Evolutionary conservation across 2,329 filamentous ascomycete species (phyloP).

Genomic region (Trichothecium roseum): DNA sequence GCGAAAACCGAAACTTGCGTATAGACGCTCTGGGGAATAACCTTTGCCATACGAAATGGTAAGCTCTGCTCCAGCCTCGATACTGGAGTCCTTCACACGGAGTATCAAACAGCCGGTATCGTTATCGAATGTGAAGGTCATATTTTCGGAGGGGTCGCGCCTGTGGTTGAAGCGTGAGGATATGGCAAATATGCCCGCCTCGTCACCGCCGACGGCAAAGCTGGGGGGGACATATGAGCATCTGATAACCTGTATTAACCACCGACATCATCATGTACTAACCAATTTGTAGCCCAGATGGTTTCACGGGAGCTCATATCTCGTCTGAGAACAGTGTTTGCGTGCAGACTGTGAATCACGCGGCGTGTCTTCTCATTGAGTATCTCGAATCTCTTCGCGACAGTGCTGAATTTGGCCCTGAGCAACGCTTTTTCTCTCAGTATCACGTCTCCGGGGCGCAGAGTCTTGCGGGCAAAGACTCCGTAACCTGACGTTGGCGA

Average conservation of each 20-base stretch:
- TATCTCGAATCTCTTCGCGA: conserved; percentile 20
- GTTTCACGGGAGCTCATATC: conserved; percentile 17
- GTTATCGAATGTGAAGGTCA: conserved; percentile 32
- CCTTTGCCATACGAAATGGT: conserved; percentile 36
- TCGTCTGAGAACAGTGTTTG: conserved; percentile 16
- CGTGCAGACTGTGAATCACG: conserved; percentile 27
- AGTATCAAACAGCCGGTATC: conserved; percentile 26
- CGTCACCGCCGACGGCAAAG: conserved; percentile 13
- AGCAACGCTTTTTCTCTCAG: conserved; percentile 35
- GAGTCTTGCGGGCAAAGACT: conserved; percentile 29
- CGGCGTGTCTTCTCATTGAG: conserved; percentile 19
- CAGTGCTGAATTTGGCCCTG: conserved; percentile 6
- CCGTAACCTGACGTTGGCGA: conserved; percentile 35
- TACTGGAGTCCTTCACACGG: conserved; percentile 18
- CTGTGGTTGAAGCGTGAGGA: conserved; percentile 50
- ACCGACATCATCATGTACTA: conserved; percentile 10
- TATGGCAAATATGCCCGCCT: conserved; percentile 35
- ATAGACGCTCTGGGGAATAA: conserved; percentile 24
- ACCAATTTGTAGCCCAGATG: conserved; percentile 38
- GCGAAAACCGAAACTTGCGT: conserved; percentile 37
- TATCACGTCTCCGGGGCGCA: conserved; percentile 27
- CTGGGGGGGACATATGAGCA: conserved; percentile 8
- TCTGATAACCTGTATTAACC: background rate
- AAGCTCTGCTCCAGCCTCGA: conserved; percentile 36
- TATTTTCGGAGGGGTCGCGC: conserved; percentile 30